Base-by-base conservation (phyloP, 306 rosid genomes). In the Sphenostylis stenocarpa region DNA sequence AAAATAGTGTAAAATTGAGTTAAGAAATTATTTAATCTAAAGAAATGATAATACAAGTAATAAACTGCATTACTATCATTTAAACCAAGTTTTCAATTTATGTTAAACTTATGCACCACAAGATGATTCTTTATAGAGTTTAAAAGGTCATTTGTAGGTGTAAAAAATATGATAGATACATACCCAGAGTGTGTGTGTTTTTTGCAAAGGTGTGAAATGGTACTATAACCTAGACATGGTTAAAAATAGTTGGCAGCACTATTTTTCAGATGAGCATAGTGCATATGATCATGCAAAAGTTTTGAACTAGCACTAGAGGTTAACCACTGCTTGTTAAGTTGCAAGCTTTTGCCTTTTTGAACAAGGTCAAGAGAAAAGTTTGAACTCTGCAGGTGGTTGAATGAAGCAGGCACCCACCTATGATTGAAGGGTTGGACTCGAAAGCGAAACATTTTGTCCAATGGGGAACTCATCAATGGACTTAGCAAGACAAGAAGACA, bases 361-460 rank as follows among this genome's bases (percentile, higher is more conserved):
- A 84, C 51, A 57, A 57, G 75, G 76, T 76, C 77, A 76, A 80
- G 57, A 41, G 57, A 77, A 72, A 68, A 69, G 66, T 70, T 64
- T 26, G 78, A 55, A 60, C 47, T 39, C 41, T 43, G 76, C 60
- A 77, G 77, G 65, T 58, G 28, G 45, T 39, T 72, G 75, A 67
- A 76, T 43, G 60, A 58, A 77, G 20, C 58, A 60, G 63, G 80
- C 76, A 81, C 61, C 78, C 60, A 70, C 75, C 75, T 53, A 38
- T 53, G 29, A 67, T 77, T 77, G 70, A 84, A 77, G 75, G 20
- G 20, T 6, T 24, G 31, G 87, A 43, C 56, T 55, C 64, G 83
- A 85, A 85, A 68, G 75, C 73, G 72, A 77, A 73, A 77, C 48
- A 53, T 79, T 79, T 67, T 73, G 83, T 77, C 78, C 83, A 61